phyloP scores from a whole-genome alignment of 2,329 filamentous ascomycete genomes.

The Epichloe festucae region DNA sequence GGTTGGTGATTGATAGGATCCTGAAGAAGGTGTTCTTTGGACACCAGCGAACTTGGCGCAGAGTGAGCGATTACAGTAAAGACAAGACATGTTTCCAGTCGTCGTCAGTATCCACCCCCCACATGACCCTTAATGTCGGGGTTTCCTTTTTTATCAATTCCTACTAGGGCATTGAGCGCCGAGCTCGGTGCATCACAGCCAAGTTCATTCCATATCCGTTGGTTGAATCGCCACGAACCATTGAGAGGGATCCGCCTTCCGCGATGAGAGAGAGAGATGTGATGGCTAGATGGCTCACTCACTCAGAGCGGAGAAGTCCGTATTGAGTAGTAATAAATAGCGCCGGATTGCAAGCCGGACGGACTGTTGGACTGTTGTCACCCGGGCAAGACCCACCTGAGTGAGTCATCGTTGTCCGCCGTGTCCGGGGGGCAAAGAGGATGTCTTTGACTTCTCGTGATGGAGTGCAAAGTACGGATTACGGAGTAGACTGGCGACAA shows the following conservation, averaged over 20 bases:
- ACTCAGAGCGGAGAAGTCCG: neutral
- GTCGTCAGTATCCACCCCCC: neutral
- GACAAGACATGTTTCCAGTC: neutral
- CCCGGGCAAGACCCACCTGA: neutral
- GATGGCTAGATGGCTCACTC: neutral
- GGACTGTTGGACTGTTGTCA: neutral
- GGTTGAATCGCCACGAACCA: neutral
- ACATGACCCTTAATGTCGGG: neutral
- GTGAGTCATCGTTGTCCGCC: neutral
- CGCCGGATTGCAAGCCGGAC: neutral
- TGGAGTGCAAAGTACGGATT: no score
- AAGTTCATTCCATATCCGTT: neutral
- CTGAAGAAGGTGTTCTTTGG: no score
- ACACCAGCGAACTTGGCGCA: neutral
- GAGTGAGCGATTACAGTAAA: neutral
- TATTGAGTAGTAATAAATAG: neutral
- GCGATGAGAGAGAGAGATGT: neutral
- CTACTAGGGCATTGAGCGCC: neutral
- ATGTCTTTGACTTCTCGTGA: no score
- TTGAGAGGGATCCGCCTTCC: neutral
- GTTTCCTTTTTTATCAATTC: neutral
- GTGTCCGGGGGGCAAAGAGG: no score
- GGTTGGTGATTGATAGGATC: no score
- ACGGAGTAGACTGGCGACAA: no score
- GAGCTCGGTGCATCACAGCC: neutral